These are phyloP conservation scores for Bacidia gigantensis DNA, from an alignment of 495 filamentous ascomycete species.

Conservation along the genomic window DNA sequence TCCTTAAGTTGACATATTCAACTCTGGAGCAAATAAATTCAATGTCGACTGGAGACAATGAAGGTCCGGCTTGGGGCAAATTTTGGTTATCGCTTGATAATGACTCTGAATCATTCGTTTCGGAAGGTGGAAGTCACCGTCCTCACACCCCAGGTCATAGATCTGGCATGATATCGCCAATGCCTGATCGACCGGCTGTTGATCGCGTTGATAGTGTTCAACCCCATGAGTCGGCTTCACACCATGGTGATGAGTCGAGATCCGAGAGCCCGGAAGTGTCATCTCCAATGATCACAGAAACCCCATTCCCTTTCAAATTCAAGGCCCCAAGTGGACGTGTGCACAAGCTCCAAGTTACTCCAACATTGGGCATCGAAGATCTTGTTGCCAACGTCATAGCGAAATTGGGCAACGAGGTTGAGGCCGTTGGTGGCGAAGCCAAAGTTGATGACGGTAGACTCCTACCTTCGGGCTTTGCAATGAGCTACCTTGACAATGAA, in stretches of 20 bases:
- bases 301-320: constrained; percentile 96
- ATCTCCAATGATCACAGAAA: constrained; percentile 43
- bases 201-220: constrained; percentile 71
- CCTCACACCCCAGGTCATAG: constrained; percentile 44
- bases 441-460: constrained; percentile 62
- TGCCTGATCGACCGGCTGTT: constrained; percentile 43
- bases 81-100: constrained; percentile 97
- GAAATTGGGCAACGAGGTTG: constrained; percentile 79
- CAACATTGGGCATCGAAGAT: constrained; percentile 65
- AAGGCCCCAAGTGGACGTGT: constrained; percentile 94
- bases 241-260: constrained; percentile 68
- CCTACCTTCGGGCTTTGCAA: constrained; percentile 67
- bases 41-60: constrained; percentile 67
- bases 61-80: constrained; percentile 98
- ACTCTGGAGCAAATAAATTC: constrained; percentile 86
- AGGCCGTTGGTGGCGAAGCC: constrained; percentile 71
- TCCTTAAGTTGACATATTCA: constrained; percentile 93
- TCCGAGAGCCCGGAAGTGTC: constrained; percentile 37
- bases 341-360: constrained; percentile 75
- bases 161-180: constrained; percentile 61
- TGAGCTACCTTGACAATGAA: constrained; percentile 95
- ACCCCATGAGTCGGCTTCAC: constrained; percentile 88
- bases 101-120: constrained; percentile 93
- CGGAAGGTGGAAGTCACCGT: constrained; percentile 62
- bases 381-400: constrained; percentile 65